Evolutionary conservation across 331 rosid genomes (phyloP), one percentile per base, ranked within the genome.

Genomic region (Cydonia oblonga): DNA sequence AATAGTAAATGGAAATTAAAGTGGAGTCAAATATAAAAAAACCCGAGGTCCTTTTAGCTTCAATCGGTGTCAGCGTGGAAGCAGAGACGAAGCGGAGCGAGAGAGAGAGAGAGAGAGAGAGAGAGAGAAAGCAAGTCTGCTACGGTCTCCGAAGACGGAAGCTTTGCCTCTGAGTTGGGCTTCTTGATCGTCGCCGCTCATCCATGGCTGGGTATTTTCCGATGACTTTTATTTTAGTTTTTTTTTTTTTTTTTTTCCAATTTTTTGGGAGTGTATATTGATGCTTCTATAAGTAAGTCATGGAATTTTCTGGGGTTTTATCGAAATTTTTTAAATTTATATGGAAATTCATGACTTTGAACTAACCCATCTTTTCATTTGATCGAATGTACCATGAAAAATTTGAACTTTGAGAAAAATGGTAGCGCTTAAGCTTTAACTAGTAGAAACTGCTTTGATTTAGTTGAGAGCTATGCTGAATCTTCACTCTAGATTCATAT

Each of bases 141-240:
- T 11, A 68, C 58, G 61, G 72, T 44, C 81, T 69, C 53, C 57
- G 22, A 51, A 51, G 56, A 16, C 56, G 22, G 77, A 60, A 72
- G 75, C 68, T 67, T 59, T 25, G 38, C 19, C 65, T 26, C 65
- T 40, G 30, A 53, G 28, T 66, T 24, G 23, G 53, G 20, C 70
- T n/a, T 38, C 33, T 68, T 32, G 2, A 23, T 52, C 54, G 52
- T 33, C 56, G 32, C 25, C 65, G 64, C 75, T 63, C 75, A 59
- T 32, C 75, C 15, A 89, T 89, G 92, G 90, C 90, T 23, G 96
- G 96, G 96, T 87, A 81, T 20, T 63, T 53, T 14, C 8, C 53
- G 62, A 23, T 32, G 35, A 53, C n/a, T 20, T 23, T 32, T 9
- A 11, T 24, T 84, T n/a, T 26, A 33, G 66, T 23, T 49, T 29